Base-by-base conservation (phyloP, 139 green algal genomes). In the Micractinium conductrix region DNA sequence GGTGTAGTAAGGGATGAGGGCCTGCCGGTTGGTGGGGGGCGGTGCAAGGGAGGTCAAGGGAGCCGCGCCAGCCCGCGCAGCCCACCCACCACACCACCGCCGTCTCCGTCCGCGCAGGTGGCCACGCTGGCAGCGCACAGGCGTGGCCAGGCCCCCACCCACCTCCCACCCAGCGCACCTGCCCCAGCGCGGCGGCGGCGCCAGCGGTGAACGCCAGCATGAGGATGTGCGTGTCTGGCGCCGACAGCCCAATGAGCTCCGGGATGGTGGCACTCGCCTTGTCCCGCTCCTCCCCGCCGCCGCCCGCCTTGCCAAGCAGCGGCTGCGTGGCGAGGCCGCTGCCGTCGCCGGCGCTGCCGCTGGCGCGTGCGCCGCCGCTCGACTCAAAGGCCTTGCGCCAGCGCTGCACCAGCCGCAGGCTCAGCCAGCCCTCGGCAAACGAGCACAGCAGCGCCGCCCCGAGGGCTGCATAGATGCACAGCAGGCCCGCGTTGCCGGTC, bases 1-100 rank as follows among this genome's bases (percentile, higher is more conserved):
- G 0, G 93, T 96, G 80, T 91, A 95, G 89, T 93, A 94, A 0
- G 94, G 92, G n/a, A 97, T 90, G n/a, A 90, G 84, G 21, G 93
- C 94, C 81, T 91, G 84, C n/a, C n/a, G n/a, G n/a, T n/a, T n/a
- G n/a, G n/a, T n/a, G n/a, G n/a, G n/a, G n/a, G n/a, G n/a, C n/a
- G n/a, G n/a, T n/a, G n/a, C n/a, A n/a, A n/a, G n/a, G n/a, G n/a
- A n/a, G n/a, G n/a, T n/a, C n/a, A n/a, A n/a, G n/a, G n/a, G n/a
- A n/a, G n/a, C n/a, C n/a, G n/a, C n/a, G n/a, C n/a, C n/a, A n/a
- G n/a, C n/a, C n/a, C n/a, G n/a, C n/a, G n/a, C n/a, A n/a, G n/a
- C n/a, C n/a, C n/a, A n/a, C n/a, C n/a, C n/a, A n/a, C 48, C 10
- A 58, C 48, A 22, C 48, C 48, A 14, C 48, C 48, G 48, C 48